Evolutionary conservation across 371 early-diverging fungal species (phyloP).

Genomic region (Syncephalis plumigaleata): DNA sequence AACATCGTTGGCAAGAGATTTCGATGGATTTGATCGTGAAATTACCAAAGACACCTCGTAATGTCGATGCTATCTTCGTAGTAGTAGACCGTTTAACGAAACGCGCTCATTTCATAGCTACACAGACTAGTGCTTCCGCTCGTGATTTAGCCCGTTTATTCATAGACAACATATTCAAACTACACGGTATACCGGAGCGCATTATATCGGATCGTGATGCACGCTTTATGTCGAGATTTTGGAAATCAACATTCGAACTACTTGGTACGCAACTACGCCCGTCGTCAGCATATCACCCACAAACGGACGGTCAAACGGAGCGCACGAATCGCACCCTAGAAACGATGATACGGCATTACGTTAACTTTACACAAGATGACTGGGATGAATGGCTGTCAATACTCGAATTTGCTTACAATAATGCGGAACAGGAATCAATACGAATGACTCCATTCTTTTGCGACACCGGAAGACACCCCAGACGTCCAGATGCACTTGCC

Average conservation of each 20-base stretch:
- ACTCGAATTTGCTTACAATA: slow-evolving; percentile 31
- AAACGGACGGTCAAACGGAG: slow-evolving; percentile 35
- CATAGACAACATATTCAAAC: slow-evolving; percentile 7
- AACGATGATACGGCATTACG: slow-evolving; percentile 22
- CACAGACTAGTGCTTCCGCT: slow-evolving; percentile 4
- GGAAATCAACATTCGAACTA: slow-evolving; percentile 5
- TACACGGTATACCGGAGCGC: slow-evolving; percentile 6
- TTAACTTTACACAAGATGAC: slow-evolving; percentile 19
- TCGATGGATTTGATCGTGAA: slow-evolving; percentile 10
- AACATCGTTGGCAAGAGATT: slow-evolving; percentile 2
- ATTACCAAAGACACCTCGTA: slow-evolving; percentile 8
- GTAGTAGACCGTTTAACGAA: slow-evolving; percentile 25
- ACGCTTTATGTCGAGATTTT: slow-evolving; percentile 20
- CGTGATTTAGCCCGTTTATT: slow-evolving; percentile 5
- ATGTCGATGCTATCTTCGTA: slow-evolving; percentile 18
- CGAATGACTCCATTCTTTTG: slow-evolving; percentile 13
- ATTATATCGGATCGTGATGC: slow-evolving; percentile 8
- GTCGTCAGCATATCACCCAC: slow-evolving; percentile 23
- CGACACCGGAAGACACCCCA: slow-evolving; percentile 5
- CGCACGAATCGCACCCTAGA: slow-evolving; percentile 23
- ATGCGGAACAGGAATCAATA: slow-evolving; percentile 12
- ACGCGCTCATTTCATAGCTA: slow-evolving; percentile 9
- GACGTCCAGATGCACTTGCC: neutral
- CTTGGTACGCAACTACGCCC: slow-evolving; percentile 13
- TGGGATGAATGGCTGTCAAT: slow-evolving; percentile 23